Base-by-base conservation (phyloP, 2,329 filamentous ascomycete species). In the Fusarium sp. region DNA sequence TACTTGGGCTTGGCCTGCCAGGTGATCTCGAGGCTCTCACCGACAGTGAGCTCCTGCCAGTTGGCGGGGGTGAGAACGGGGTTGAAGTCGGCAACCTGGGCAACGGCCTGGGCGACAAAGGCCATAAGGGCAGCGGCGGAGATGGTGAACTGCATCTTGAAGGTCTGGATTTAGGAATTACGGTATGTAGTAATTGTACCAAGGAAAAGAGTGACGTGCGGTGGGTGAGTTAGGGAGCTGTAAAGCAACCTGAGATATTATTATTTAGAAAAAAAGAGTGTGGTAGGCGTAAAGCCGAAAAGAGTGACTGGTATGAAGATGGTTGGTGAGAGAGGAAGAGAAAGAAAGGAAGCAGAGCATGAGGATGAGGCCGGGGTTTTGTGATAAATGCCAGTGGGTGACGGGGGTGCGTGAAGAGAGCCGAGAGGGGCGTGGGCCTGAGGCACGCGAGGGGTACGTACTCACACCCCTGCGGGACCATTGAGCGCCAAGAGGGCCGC, bases 21-120 rank as follows among this genome's bases (percentile, higher is more conserved):
- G 63, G 74, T 72, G 71, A 88, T 78, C 61, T 74, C 73, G 71
- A 79, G 82, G 48, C 76, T 74, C 66, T 76, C 63, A 66, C 85
- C 85, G 37, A 83, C 81, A 29, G 72, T 49, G 62, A 88, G 62
- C 41, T 72, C 57, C 72, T 82, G 73, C 67, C 75, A 75, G 47
- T 76, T 36, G 29, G 68, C 63, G 57, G 86, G 86, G 57, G 74
- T 74, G 67, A 70, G 77, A 71, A 88, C 77, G 70, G 78, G 73
- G 71, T 86, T 79, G 75, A 87, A 88, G 70, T 80, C 80, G n/a
- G 75, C 53, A 44, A 80, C 82, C 75, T 85, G 83, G 46, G 84
- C 84, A 57, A 84, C 62, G 63, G 73, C 80, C 60, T 80, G 72
- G 75, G 77, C 77, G 68, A 78, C 79, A 63, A 83, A 77, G 71